Conservation (phyloP, 805 yeast genomes). For the Sugiyamaella marilandica region DNA sequence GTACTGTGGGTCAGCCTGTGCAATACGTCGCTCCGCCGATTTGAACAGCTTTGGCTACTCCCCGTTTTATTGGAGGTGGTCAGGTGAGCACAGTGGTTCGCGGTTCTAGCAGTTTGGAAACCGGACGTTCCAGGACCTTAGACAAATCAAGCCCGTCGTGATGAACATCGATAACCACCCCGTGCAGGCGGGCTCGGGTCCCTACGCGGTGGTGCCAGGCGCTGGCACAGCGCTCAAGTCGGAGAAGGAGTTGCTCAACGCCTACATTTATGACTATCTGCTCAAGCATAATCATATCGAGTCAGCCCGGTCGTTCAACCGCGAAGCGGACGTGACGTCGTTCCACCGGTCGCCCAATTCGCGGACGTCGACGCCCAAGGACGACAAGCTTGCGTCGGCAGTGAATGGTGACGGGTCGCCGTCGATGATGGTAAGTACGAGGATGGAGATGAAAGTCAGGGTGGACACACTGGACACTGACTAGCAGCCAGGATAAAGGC, state of each 20-base stretch:
- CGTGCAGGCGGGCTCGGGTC: slow-evolving; percentile 4
- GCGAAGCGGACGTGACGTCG: slow-evolving; percentile 63
- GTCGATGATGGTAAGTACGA: neutral
- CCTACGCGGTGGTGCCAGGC: neutral
- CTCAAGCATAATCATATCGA: slow-evolving; percentile 65
- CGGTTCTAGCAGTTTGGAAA: neutral
- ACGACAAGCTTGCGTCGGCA: slow-evolving; percentile 3
- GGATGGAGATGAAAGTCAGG: neutral
- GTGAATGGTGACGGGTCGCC: slow-evolving; percentile 10
- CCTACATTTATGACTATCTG: slow-evolving; percentile 82
- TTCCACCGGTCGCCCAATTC: slow-evolving; percentile 31
- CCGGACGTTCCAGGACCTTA: too few relatives aligned
- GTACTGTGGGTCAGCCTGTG: slow-evolving; percentile 1
- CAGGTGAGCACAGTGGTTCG: neutral
- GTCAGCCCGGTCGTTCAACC: slow-evolving; percentile 68
- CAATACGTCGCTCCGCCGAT: neutral
- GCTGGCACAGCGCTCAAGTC: slow-evolving; percentile 6
- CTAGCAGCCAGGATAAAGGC: neutral
- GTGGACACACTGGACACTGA: neutral
- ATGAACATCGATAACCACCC: slow-evolving; percentile 8
- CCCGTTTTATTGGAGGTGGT: neutral
- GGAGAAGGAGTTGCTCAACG: slow-evolving; percentile 47
- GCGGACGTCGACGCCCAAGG: slow-evolving; percentile 13
- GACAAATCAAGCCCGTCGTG: neutral
- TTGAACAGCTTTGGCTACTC: neutral